These are phyloP conservation scores for Acephala macrosclerotiorum DNA, from an alignment of 2,329 filamentous ascomycete species.

Conservation along the genomic window DNA sequence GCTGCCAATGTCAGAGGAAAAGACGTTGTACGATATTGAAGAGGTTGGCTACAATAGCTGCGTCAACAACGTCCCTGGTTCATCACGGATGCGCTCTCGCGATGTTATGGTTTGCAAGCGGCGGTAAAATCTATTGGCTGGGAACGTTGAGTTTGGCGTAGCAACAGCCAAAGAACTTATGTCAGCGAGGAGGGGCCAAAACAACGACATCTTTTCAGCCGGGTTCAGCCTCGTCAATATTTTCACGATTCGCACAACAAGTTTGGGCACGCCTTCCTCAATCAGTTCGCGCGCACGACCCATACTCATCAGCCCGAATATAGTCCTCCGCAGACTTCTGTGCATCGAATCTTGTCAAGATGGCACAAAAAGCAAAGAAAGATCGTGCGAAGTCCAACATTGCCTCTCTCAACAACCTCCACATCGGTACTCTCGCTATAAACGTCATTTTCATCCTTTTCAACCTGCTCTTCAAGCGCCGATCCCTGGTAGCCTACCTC, in stretches of 20 bases:
- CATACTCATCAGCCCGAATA: not conserved
- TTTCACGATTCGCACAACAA: conserved; percentile 31
- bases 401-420: conserved; percentile 79
- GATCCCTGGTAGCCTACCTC: conserved; percentile 72
- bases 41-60: conserved; percentile 29
- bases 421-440: conserved; percentile 75
- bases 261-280: not conserved
- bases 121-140: conserved; percentile 31
- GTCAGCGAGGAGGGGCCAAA: conserved; percentile 11
- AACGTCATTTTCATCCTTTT: conserved; percentile 79
- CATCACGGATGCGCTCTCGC: conserved; percentile 31
- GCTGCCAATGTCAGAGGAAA: conserved; percentile 6
- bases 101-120: conserved; percentile 40
- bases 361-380: conserved; percentile 47
- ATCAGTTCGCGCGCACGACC: not conserved
- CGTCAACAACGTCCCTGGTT: conserved; percentile 34
- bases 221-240: conserved; percentile 42
- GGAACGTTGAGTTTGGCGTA: conserved; percentile 23
- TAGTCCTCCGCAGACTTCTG: not conserved
- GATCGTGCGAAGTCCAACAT: conserved; percentile 80
- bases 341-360: conserved; percentile 18
- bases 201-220: not conserved
- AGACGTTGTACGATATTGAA: conserved; percentile 26
- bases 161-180: conserved; percentile 24
- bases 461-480: conserved; percentile 67